These are phyloP conservation scores for Neonectria magnoliae DNA, from an alignment of 2,329 filamentous ascomycete genomes.

Conservation along the genomic window DNA sequence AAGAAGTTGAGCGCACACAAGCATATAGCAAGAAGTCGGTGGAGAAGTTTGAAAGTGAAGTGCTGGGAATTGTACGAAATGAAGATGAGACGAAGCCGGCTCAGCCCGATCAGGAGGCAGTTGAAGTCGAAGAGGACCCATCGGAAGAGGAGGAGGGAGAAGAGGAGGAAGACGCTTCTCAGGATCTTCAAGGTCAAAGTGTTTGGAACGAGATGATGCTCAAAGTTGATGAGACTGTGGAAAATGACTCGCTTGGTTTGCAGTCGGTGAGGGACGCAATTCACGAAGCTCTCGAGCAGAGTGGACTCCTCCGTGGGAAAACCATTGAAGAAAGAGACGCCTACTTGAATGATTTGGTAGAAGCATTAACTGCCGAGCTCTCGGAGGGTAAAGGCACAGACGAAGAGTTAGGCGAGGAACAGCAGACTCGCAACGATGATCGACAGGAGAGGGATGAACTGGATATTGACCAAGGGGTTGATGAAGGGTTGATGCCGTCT, in stretches of 20 bases:
- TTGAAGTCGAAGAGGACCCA: slow-evolving; percentile 23
- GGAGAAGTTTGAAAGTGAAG: slow-evolving; percentile 72
- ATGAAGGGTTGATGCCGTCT: not conserved
- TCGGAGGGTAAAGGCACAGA: slow-evolving; percentile 37
- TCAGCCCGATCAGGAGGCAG: slow-evolving; percentile 9
- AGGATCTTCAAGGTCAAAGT: slow-evolving; percentile 45
- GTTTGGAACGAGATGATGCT: slow-evolving; percentile 65
- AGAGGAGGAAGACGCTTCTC: slow-evolving; percentile 38
- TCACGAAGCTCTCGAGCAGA: slow-evolving; percentile 64
- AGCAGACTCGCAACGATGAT: not conserved
- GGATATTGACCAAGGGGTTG: not conserved
- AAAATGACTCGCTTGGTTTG: slow-evolving; percentile 65
- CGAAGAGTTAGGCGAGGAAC: slow-evolving; percentile 28
- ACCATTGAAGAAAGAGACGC: slow-evolving; percentile 57
- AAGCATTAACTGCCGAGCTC: slow-evolving; percentile 55
- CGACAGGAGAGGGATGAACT: slow-evolving; percentile 13
- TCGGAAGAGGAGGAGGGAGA: slow-evolving; percentile 27
- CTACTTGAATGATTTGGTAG: slow-evolving; percentile 62
- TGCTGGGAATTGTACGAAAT: slow-evolving; percentile 61
- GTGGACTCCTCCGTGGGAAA: slow-evolving; percentile 59
- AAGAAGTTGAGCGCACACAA: slow-evolving; percentile 80
- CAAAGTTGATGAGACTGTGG: slow-evolving; percentile 66
- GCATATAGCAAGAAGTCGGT: slow-evolving; percentile 70
- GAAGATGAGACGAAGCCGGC: slow-evolving; percentile 41
- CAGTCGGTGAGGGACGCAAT: slow-evolving; percentile 64